phyloP scores from a whole-genome alignment of 2,329 filamentous ascomycete genomes.

The Cladosporium sp. region DNA sequence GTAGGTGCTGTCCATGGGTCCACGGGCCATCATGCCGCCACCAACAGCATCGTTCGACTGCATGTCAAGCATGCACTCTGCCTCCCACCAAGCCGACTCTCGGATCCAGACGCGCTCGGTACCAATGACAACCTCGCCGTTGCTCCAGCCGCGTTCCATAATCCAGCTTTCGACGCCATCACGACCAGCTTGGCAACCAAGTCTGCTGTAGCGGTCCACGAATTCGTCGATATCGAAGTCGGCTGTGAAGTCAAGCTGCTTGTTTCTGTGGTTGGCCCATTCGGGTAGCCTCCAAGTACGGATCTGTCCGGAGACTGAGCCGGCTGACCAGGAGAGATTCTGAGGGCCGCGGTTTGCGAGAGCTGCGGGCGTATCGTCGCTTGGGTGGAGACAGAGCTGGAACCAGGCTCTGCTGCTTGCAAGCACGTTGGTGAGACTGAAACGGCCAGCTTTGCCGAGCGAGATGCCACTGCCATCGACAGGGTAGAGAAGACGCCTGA shows the following conservation, averaged over 20 bases:
- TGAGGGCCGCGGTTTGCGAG: slow-evolving; percentile 71
- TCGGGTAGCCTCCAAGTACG: slow-evolving; percentile 92
- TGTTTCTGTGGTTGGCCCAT: slow-evolving; percentile 93
- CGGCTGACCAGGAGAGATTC: slow-evolving; percentile 89
- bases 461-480: slow-evolving; percentile 75
- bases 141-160: slow-evolving; percentile 95
- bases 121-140: slow-evolving; percentile 90
- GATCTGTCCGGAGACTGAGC: slow-evolving; percentile 86
- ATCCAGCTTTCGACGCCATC: slow-evolving; percentile 95
- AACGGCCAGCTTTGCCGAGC: slow-evolving; percentile 73
- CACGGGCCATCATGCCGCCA: slow-evolving; percentile 56
- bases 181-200: slow-evolving; percentile 86
- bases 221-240: slow-evolving; percentile 97
- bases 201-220: slow-evolving; percentile 72
- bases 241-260: slow-evolving; percentile 89
- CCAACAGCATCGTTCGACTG: slow-evolving; percentile 58
- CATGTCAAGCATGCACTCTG: slow-evolving; percentile 91
- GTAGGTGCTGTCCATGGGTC: slow-evolving; percentile 71
- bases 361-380: slow-evolving; percentile 76
- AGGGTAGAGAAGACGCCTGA: slow-evolving; percentile 81
- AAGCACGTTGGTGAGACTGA: slow-evolving; percentile 74
- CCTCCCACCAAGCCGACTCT: slow-evolving; percentile 95
- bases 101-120: slow-evolving; percentile 94
- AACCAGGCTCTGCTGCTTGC: slow-evolving; percentile 92
- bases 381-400: slow-evolving; percentile 87